phyloP scores from a whole-genome alignment of 352 stramenopile species.

The Phytopythium helicoides region DNA sequence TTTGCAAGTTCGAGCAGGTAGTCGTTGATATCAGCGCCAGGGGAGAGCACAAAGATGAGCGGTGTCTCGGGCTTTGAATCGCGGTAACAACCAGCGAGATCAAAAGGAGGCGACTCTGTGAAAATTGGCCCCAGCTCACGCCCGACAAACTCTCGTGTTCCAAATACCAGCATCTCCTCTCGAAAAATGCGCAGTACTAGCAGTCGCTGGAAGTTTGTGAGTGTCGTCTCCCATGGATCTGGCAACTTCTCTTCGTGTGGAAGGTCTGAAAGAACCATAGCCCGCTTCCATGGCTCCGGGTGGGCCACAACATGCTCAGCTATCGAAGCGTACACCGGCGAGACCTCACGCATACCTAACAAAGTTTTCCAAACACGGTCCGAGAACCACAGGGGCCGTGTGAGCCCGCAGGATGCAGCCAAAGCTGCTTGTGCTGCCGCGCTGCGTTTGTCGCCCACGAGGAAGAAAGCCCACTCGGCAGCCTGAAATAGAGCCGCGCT shows the following conservation, averaged over 20 bases:
- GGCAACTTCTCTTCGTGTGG: conserved; percentile 76
- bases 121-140: conserved; percentile 81
- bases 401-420: conserved; percentile 25
- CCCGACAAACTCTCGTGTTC: conserved; percentile 82
- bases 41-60: conserved; percentile 93
- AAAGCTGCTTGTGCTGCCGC: conserved; percentile 40
- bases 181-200: conserved; percentile 89
- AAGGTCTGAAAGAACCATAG: conserved; percentile 73
- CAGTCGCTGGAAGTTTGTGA: conserved; percentile 89
- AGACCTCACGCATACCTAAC: conserved; percentile 65
- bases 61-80: conserved; percentile 91
- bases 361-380: conserved; percentile 77
- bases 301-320: conserved; percentile 42
- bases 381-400: conserved; percentile 65
- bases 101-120: conserved; percentile 90
- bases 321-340: conserved; percentile 45
- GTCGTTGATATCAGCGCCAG: conserved; percentile 93
- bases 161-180: conserved; percentile 90
- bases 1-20: conserved; percentile 91
- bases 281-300: conserved; percentile 65
- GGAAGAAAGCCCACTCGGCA: conserved; percentile 87
- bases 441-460: conserved; percentile 85
- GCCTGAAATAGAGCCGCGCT: conserved; percentile 64
- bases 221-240: conserved; percentile 56
- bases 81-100: conserved; percentile 89